These are phyloP conservation scores for Neofusicoccum cordaticola DNA, from an alignment of 2,329 filamentous ascomycete genomes.

Conservation along the genomic window DNA sequence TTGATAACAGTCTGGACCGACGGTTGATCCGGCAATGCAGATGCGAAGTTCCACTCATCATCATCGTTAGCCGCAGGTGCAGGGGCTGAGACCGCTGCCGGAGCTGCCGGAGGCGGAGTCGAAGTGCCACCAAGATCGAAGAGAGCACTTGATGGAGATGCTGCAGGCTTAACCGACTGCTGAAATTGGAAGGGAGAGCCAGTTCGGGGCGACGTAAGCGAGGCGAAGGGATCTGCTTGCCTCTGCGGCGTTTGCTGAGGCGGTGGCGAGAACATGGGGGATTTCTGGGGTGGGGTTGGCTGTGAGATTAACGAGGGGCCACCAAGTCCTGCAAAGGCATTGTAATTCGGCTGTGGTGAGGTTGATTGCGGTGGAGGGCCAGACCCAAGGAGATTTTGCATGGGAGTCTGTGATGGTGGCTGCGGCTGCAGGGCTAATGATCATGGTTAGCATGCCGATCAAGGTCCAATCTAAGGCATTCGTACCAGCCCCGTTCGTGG, in stretches of 20 bases:
- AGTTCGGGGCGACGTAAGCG: conserved; percentile 53
- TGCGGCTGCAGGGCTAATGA: conserved; percentile 26
- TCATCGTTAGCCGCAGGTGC: conserved; percentile 69
- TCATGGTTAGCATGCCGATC: neutral
- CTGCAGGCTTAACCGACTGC: conserved; percentile 39
- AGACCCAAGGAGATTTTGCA: conserved; percentile 57
- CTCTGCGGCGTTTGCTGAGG: conserved; percentile 34
- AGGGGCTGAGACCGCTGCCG: conserved; percentile 19
- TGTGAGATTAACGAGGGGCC: conserved; percentile 37
- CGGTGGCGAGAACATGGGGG: conserved; percentile 39
- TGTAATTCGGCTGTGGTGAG: conserved; percentile 52
- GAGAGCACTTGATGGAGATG: conserved; percentile 29
- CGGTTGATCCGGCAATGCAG: conserved; percentile 68
- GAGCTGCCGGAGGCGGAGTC: conserved; percentile 14
- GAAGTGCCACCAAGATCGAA: conserved; percentile 33
- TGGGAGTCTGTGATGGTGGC: conserved; percentile 48
- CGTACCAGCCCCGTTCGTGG: conserved; percentile 37
- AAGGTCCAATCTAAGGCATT: neutral
- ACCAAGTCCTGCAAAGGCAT: conserved; percentile 55
- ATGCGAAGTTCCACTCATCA: conserved; percentile 93
- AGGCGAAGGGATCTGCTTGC: conserved; percentile 59
- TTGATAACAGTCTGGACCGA: conserved; percentile 68
- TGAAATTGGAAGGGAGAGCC: conserved; percentile 50
- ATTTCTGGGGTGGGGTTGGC: conserved; percentile 46
- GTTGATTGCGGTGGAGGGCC: conserved; percentile 39